phyloP scores from a whole-genome alignment of 2,329 filamentous ascomycete species.

The Capronia epimyces region DNA sequence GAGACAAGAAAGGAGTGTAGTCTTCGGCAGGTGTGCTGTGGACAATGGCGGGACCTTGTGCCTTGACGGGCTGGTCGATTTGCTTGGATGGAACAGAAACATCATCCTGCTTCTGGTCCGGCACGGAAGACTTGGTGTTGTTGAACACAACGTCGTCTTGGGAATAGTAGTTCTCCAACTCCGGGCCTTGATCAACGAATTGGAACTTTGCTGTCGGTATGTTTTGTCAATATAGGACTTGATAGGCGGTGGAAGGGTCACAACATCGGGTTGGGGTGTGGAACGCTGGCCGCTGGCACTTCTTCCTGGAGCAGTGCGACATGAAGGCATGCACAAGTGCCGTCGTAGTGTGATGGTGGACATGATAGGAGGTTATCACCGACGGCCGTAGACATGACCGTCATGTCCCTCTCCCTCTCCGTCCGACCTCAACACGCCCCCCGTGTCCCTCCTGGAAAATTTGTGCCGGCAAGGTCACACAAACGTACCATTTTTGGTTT shows the following conservation, averaged over 20 bases:
- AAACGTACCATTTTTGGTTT: conserved; percentile 29
- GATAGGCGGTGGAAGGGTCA: conserved; percentile 5
- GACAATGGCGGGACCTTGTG: conserved; percentile 12
- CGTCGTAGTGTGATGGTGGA: conserved; percentile 2
- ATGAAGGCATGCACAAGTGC: neutral
- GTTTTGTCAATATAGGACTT: conserved; percentile 7
- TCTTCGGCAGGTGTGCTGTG: conserved; percentile 15
- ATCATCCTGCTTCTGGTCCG: conserved; percentile 14
- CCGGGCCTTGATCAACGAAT: conserved; percentile 28
- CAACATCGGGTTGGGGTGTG: neutral
- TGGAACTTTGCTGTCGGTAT: conserved; percentile 26
- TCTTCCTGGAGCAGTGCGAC: conserved; percentile 7
- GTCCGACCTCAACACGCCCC: neutral
- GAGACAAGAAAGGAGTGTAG: conserved; percentile 12
- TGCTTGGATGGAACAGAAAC: conserved; percentile 1
- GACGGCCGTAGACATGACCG: conserved; percentile 10
- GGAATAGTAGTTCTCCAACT: conserved; percentile 29
- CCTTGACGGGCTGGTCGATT: conserved; percentile 7
- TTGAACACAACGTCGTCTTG: conserved; percentile 19
- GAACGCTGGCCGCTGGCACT: neutral
- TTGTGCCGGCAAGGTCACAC: conserved; percentile 12
- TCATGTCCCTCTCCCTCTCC: neutral
- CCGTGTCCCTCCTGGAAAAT: neutral
- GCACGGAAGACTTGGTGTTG: conserved; percentile 11
- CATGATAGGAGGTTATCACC: conserved; percentile 9